Base-by-base conservation (phyloP, 1,139 yeast species). In the Nakaseomyces bracarensis region DNA sequence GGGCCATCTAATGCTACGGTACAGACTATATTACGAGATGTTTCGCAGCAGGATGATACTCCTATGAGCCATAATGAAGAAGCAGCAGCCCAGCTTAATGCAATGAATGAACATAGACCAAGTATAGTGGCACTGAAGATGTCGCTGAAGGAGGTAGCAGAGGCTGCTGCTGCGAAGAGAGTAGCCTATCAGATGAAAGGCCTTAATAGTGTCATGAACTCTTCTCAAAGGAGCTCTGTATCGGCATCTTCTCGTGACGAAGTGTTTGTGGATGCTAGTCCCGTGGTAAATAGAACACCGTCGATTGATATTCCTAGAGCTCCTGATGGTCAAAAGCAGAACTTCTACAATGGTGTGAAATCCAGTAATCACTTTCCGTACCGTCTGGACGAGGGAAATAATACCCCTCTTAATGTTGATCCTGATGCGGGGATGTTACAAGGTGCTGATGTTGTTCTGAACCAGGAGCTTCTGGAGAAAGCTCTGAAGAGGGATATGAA, bases 1-100 rank as follows among this genome's bases (percentile, higher is more conserved):
- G 57, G 57, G 1, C 58, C 55, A 15, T 42, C 57, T 2, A 38
- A 45, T n/a, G 51, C 59, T 3, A 54, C 57, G 11, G 59, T 54
- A n/a, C 48, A 50, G 18, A 33, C 36, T n/a, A 18, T 33, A 29
- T 51, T 48, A 16, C 49, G 50, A 36, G 54, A 49, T 13, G 51
- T 51, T 3, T 42, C 49, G 11, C 49, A 54, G 7, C 43, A 40
- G 19, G 49, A 46, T 28, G 50, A 47, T 23, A 13, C 19, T 35
- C 10, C 36, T 7, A 16, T 10, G 7, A n/a, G 8, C 18, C 10
- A n/a, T 16, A 20, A 23, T 3, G 26, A 30, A 8, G 21, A 20
- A n/a, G 8, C 20, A 18, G 23, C 25, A 21, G 20, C 22, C 26
- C 44, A 25, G 36, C 14, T 13, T 1, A 33, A 18, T 10, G 26